Percentiles rank a stretch among this genome's conserved stretches.
These are phyloP conservation scores for Backusella mclennaniae DNA, from an alignment of 192 early-diverging fungal genomes.

Conservation along the genomic window DNA sequence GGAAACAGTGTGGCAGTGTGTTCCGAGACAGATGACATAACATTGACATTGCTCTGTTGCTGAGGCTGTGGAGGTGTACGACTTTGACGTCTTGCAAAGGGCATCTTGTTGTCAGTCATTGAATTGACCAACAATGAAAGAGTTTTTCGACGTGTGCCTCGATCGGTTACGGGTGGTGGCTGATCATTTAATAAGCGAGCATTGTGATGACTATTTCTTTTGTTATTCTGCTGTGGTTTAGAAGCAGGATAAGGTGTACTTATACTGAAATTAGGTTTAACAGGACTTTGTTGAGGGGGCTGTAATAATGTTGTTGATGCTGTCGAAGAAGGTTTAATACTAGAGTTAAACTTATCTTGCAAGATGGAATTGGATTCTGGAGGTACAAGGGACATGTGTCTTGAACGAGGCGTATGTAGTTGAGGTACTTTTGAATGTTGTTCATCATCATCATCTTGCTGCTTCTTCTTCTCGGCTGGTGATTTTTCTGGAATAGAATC, in stretches of 20 bases:
- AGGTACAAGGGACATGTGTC: constrained; percentile 10
- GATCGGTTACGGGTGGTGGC: background rate
- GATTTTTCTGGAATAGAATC: background rate
- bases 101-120: constrained; percentile 20
- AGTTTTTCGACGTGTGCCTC: constrained; percentile 35
- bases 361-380: constrained; percentile 25
- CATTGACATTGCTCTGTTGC: background rate
- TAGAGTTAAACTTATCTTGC: constrained; percentile 36
- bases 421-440: background rate
- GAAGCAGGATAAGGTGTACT: constrained; percentile 25
- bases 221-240: background rate
- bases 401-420: background rate
- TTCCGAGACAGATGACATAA: constrained; percentile 28
- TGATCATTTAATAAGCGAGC: background rate
- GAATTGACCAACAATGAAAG: constrained; percentile 33
- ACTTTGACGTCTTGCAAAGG: constrained; percentile 10
- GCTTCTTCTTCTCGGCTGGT: background rate
- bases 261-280: constrained; percentile 14
- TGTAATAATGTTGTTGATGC: background rate
- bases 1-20: background rate
- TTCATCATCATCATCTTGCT: background rate
- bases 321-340: constrained; percentile 16
- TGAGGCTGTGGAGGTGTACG: background rate
- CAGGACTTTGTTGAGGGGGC: background rate
- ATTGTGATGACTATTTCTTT: background rate